Evolutionary conservation across 768 basidiomycete species (phyloP).

Genomic region (Calvatia gigantea): DNA sequence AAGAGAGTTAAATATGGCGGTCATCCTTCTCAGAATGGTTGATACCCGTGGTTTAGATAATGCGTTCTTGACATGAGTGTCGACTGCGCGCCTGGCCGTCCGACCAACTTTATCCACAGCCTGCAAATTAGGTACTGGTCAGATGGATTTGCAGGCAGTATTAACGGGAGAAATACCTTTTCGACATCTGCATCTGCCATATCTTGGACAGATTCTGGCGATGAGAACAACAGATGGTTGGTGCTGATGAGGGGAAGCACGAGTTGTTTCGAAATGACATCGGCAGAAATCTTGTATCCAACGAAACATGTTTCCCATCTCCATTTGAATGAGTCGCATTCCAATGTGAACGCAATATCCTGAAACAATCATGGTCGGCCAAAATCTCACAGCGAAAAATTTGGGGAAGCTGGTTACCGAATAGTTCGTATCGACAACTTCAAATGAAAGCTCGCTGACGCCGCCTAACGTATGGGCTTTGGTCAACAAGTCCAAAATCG

Average conservation of each 20-base stretch:
- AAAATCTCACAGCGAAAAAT: constrained; percentile 13
- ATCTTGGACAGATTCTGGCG: constrained; percentile 52
- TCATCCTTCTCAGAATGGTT: constrained; percentile 65
- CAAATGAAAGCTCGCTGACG: constrained; percentile 54
- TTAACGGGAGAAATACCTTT: constrained; percentile 44
- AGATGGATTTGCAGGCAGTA: neutral
- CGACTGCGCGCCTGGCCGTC: constrained; percentile 62
- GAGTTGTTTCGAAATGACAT: constrained; percentile 74
- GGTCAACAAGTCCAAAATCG: constrained; percentile 50
- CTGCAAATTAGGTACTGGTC: constrained; percentile 30
- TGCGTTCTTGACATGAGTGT: constrained; percentile 70
- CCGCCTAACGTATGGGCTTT: constrained; percentile 62
- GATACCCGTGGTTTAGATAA: constrained; percentile 66
- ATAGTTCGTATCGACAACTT: constrained; percentile 54
- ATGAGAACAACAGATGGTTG: constrained; percentile 64
- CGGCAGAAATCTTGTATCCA: constrained; percentile 62
- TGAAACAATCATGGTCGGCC: constrained; percentile 23
- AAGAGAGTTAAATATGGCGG: constrained; percentile 67
- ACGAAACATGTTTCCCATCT: constrained; percentile 72
- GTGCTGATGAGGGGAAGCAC: constrained; percentile 73
- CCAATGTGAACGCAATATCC: constrained; percentile 67
- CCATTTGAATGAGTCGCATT: constrained; percentile 66
- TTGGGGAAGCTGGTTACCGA: constrained; percentile 37
- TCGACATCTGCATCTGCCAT: constrained; percentile 59
- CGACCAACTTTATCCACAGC: constrained; percentile 67